Conservation (phyloP, 2,329 filamentous ascomycete species). For the Cytospora mali region DNA sequence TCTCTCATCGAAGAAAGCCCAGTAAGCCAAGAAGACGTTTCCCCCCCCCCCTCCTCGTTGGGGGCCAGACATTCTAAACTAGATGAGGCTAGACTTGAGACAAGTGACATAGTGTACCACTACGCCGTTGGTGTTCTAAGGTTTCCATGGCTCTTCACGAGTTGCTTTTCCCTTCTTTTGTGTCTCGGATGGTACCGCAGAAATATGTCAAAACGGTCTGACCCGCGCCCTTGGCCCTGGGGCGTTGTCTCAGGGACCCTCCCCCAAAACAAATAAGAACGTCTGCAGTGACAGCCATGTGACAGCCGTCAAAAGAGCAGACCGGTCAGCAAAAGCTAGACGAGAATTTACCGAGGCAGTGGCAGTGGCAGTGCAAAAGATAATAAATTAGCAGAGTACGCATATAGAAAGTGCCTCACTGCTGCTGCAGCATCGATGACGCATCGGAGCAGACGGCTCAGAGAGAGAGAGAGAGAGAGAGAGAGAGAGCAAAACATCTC, state of each 20-base stretch:
- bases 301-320: neutral
- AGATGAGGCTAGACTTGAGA: constrained; percentile 13
- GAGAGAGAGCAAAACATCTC: too few relatives aligned
- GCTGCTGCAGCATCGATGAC: constrained; percentile 7
- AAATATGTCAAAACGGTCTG: constrained; percentile 11
- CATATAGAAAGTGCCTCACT: constrained; percentile 6
- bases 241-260: constrained; percentile 20
- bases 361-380: constrained; percentile 15
- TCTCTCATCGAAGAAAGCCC: constrained; percentile 16
- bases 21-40: too few relatives aligned
- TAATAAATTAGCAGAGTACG: constrained; percentile 2
- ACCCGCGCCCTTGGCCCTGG: constrained; percentile 17
- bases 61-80: constrained; percentile 12
- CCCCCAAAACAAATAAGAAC: too few relatives aligned
- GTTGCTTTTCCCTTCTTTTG: constrained; percentile 10
- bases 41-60: constrained; percentile 4
- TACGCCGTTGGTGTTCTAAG: too few relatives aligned
- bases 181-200: constrained; percentile 24
- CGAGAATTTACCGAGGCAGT: constrained; percentile 16
- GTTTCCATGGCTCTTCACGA: neutral
- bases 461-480: too few relatives aligned
- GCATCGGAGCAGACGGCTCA: constrained; percentile 4
- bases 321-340: too few relatives aligned
- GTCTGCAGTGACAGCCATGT: constrained; percentile 1
- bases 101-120: too few relatives aligned